Conservation (phyloP, 225 moss, liverwort and hornwort species). For the Bryum argenteum region DNA sequence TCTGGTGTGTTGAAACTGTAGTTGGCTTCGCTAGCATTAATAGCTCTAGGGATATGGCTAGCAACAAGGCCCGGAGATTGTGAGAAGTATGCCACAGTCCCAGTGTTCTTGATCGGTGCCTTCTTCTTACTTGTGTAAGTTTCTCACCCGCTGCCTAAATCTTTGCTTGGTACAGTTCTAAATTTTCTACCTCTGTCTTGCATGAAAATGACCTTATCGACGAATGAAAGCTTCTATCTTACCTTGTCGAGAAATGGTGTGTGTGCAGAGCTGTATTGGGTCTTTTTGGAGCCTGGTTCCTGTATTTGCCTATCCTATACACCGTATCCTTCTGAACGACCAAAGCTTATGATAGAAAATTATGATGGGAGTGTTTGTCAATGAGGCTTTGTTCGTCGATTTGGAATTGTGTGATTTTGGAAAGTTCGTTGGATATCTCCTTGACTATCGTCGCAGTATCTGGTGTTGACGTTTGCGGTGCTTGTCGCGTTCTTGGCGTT, state of each 20-base stretch:
- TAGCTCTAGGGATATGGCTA: constrained; percentile 53
- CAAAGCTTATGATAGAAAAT: neutral
- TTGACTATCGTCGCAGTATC: constrained; percentile 38
- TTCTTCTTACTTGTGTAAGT: constrained; percentile 57
- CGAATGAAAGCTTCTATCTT: neutral
- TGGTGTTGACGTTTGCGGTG: constrained; percentile 42
- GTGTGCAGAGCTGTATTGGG: constrained; percentile 50
- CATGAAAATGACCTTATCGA: neutral
- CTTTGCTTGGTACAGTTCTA: neutral
- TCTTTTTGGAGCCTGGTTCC: constrained; percentile 42
- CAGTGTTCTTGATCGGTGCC: constrained; percentile 52
- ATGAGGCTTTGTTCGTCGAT: neutral
- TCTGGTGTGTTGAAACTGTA: constrained; percentile 22
- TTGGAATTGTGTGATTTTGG: neutral
- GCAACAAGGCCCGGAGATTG: constrained; percentile 59
- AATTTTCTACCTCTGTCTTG: neutral
- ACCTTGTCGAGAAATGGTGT: neutral
- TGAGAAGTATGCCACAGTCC: constrained; percentile 53
- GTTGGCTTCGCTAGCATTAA: constrained; percentile 45
- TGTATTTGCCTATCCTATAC: constrained; percentile 40
- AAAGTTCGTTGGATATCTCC: constrained; percentile 5
- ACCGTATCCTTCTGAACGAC: constrained; percentile 41
- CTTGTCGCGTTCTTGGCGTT: constrained; percentile 37
- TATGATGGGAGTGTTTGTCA: neutral
- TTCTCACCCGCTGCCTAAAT: neutral